phyloP scores from a whole-genome alignment of 768 basidiomycete genomes.

The Termitomyces sp. region DNA sequence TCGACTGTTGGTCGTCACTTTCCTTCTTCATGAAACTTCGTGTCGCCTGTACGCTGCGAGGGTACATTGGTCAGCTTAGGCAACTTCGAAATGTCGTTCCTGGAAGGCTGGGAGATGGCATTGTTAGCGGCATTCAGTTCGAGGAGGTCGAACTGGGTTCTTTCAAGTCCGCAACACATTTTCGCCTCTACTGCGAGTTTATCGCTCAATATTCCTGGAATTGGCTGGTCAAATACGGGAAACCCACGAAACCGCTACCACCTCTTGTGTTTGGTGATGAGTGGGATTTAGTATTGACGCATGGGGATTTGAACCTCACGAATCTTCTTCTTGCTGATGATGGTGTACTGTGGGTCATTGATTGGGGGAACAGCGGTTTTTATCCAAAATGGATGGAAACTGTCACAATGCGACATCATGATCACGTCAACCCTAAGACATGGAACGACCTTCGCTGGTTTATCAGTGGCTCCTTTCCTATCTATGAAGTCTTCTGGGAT shows the following conservation, averaged over 20 bases:
- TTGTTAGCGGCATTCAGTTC: slow-evolving; percentile 1
- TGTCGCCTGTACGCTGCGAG: slow-evolving; percentile 20
- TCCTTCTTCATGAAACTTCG: slow-evolving; percentile 15
- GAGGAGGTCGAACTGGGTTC: neutral
- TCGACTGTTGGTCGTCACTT: slow-evolving; percentile 18
- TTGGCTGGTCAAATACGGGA: too few species aligned
- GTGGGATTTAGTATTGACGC: too few species aligned
- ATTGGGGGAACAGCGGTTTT: slow-evolving; percentile 21
- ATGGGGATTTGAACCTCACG: slow-evolving; percentile 20
- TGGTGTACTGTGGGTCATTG: slow-evolving; percentile 24
- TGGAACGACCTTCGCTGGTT: slow-evolving; percentile 2
- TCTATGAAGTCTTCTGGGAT: neutral
- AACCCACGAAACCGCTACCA: too few species aligned
- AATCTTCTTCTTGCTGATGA: slow-evolving; percentile 22
- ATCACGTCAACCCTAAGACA: neutral
- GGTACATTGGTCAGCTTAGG: slow-evolving; percentile 21
- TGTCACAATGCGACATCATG: slow-evolving; percentile 5
- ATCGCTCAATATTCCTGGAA: too few species aligned
- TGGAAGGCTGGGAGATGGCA: neutral
- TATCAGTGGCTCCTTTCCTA: neutral
- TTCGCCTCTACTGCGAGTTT: too few species aligned
- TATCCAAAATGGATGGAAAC: slow-evolving; percentile 23
- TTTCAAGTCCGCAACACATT: slow-evolving; percentile 1
- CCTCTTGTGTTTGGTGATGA: too few species aligned
- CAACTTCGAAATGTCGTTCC: neutral